These are phyloP conservation scores for Stylosanthes scabra DNA, from an alignment of 331 rosid species.

Conservation along the genomic window DNA sequence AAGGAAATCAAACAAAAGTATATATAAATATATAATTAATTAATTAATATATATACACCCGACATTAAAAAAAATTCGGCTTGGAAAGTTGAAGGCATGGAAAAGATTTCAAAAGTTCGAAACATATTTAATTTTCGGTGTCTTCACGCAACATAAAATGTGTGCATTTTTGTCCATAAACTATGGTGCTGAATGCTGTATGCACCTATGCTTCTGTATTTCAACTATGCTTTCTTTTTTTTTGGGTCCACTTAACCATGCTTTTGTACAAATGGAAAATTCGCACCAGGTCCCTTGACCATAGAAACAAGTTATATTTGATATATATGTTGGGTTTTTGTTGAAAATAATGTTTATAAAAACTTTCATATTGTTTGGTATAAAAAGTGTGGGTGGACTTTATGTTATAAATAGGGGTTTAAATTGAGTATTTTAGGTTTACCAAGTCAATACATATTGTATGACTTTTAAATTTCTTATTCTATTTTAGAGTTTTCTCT, in stretches of 20 bases:
- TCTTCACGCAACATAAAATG: background rate
- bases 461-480: no score
- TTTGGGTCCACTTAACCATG: background rate
- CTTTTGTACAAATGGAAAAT: constrained; percentile 28
- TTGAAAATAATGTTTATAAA: no score
- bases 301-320: background rate
- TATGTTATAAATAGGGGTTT: no score
- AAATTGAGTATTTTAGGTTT: no score
- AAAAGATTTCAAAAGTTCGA: background rate
- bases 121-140: constrained; percentile 27
- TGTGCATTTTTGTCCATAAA: background rate
- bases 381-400: no score
- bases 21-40: no score
- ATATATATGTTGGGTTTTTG: no score
- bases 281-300: constrained; percentile 34
- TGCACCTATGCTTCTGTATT: background rate
- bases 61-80: constrained; percentile 11
- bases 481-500: no score
- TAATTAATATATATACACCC: background rate
- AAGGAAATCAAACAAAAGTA: constrained; percentile 20
- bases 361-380: no score
- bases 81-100: constrained; percentile 5
- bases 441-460: no score
- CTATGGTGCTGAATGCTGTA: constrained; percentile 18
- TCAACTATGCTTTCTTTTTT: constrained; percentile 4